A percentile compares a stretch with the other conserved stretches of the same genome.
phyloP scores from a whole-genome alignment of 441 rosid species.

The Euphorbia celastroides region DNA sequence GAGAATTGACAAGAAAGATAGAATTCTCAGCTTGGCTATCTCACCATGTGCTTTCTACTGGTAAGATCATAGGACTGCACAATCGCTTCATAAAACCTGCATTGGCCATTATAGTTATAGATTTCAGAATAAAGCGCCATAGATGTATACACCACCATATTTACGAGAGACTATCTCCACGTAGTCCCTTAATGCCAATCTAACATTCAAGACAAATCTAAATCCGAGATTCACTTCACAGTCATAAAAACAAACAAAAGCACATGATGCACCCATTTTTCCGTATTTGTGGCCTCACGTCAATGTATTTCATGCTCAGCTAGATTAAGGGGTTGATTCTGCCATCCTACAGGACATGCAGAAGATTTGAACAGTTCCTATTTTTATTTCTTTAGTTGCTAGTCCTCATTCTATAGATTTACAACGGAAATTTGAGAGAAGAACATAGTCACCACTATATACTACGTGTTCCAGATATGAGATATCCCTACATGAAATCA shows the following conservation, averaged over 20 bases:
- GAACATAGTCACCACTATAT: too few relatives aligned
- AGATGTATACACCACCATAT: not conserved
- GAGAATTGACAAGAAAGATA: too few relatives aligned
- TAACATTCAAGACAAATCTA: not conserved
- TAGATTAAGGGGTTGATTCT: slow-evolving; percentile 1
- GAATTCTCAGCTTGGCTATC: too few relatives aligned
- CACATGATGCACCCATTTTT: not conserved
- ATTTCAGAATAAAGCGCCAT: not conserved
- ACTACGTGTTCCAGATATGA: too few relatives aligned
- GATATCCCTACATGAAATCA: not conserved
- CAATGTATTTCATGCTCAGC: not conserved
- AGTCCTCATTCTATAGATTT: not conserved
- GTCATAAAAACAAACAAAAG: not conserved
- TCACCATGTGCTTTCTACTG: slow-evolving; percentile 56
- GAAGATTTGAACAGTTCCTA: not conserved
- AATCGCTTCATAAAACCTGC: slow-evolving; percentile 61
- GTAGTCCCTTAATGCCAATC: not conserved
- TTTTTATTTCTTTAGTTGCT: not conserved
- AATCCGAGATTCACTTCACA: not conserved
- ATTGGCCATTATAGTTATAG: not conserved
- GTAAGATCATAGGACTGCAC: slow-evolving; percentile 36
- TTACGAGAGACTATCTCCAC: not conserved
- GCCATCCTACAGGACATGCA: slow-evolving; percentile 6
- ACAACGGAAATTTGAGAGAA: not conserved
- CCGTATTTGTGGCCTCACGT: not conserved